These are phyloP conservation scores for Phytopythium delawarense DNA, from an alignment of 352 stramenopile genomes.

Conservation along the genomic window DNA sequence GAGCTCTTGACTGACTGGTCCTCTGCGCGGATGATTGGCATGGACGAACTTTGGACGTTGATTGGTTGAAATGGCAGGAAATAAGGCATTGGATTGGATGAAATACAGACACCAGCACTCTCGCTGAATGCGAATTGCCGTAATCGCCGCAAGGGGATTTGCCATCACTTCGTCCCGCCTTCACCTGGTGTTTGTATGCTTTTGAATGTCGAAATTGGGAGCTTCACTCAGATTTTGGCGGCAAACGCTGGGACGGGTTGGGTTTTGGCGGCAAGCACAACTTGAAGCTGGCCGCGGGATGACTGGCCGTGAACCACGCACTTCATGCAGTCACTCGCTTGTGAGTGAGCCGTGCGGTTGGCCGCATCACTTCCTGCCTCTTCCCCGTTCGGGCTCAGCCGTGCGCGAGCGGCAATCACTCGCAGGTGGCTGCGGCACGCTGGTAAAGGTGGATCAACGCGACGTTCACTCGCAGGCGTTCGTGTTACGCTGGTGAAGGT, in stretches of 20 bases:
- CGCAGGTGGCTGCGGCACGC: too few relatives aligned
- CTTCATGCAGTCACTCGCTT: background rate
- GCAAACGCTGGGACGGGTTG: background rate
- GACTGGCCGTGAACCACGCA: background rate
- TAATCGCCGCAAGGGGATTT: background rate
- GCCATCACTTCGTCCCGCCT: background rate
- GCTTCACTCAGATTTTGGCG: background rate
- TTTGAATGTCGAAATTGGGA: too few relatives aligned
- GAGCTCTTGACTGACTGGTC: slow-evolving; percentile 1
- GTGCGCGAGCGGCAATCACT: too few relatives aligned
- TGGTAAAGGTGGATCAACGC: background rate
- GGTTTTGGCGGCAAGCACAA: background rate
- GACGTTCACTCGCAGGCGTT: background rate
- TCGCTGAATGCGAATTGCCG: slow-evolving; percentile 5
- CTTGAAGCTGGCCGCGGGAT: background rate
- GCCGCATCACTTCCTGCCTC: background rate
- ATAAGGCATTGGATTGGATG: background rate
- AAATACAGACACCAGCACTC: background rate
- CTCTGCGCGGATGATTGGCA: background rate
- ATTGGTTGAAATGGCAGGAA: background rate
- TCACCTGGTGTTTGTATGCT: background rate
- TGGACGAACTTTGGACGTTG: background rate
- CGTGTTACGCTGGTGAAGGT: background rate
- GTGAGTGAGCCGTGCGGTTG: background rate
- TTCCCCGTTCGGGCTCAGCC: too few relatives aligned